Evolutionary conservation across 495 filamentous ascomycete genomes (phyloP).

Genomic region (Penicillium waksmanii): DNA sequence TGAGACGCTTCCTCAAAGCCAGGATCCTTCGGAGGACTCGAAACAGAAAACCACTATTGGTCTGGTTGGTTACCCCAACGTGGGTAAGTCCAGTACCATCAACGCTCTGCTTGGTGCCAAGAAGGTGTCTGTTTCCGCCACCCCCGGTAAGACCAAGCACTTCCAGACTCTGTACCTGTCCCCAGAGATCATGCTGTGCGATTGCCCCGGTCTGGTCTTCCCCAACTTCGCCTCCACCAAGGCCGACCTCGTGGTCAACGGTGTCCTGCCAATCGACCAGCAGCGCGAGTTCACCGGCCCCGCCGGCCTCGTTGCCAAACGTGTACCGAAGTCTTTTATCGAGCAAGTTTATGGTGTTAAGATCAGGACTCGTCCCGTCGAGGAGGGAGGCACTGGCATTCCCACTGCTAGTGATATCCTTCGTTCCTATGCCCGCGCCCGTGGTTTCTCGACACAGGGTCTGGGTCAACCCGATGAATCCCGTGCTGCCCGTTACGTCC

Average conservation of each 20-base stretch:
- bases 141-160: conserved; percentile 98
- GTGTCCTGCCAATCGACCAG: conserved; percentile 96
- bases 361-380: conserved; percentile 76
- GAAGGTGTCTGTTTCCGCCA: conserved; percentile 97
- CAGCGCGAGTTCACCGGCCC: conserved; percentile 93
- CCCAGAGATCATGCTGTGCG: conserved; percentile 86
- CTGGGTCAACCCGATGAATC: conserved; percentile 92
- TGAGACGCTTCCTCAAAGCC: conserved; percentile 39
- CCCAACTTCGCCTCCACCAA: conserved; percentile 98
- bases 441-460: conserved; percentile 87
- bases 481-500: conserved; percentile 82
- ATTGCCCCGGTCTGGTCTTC: conserved; percentile 98
- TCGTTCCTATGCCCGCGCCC: conserved; percentile 79
- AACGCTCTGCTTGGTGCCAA: conserved; percentile 97
- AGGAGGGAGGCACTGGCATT: conserved; percentile 91
- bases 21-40: conserved; percentile 42
- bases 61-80: conserved; percentile 97
- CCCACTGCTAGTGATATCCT: conserved; percentile 89
- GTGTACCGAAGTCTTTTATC: conserved; percentile 88
- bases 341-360: conserved; percentile 93
- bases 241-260: conserved; percentile 93
- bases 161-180: conserved; percentile 98
- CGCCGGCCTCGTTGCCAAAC: conserved; percentile 78
- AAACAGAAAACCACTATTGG: conserved; percentile 80
- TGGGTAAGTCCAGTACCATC: conserved; percentile 98